phyloP scores from a whole-genome alignment of 345 rosid species.

The Reutealis trisperma region DNA sequence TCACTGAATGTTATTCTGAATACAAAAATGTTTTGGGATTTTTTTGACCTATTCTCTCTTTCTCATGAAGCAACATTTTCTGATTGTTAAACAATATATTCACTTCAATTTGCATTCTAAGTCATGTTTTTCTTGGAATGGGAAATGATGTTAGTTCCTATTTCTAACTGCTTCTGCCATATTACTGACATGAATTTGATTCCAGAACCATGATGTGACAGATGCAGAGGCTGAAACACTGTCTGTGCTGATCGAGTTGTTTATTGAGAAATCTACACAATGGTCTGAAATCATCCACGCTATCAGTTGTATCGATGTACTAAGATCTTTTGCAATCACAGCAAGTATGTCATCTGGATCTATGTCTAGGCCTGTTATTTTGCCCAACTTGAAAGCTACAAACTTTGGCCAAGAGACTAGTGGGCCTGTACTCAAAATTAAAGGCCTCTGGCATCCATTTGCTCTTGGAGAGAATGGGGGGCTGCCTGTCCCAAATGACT shows the following conservation, averaged over 20 bases:
- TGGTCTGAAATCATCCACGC: constrained; percentile 81
- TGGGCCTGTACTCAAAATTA: constrained; percentile 65
- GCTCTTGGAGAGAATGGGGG: constrained; percentile 71
- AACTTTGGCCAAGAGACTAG: constrained; percentile 34
- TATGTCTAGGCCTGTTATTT: constrained; percentile 64
- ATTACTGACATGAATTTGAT: constrained; percentile 25
- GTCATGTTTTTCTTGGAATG: neutral
- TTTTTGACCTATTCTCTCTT: neutral
- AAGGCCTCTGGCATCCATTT: constrained; percentile 93
- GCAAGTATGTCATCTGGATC: constrained; percentile 62
- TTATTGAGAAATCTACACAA: constrained; percentile 70
- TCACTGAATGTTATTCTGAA: constrained; percentile 2
- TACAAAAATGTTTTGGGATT: neutral
- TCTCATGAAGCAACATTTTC: neutral
- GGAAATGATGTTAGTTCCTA: neutral
- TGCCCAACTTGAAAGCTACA: constrained; percentile 47
- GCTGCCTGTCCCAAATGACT: constrained; percentile 76
- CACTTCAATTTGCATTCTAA: neutral
- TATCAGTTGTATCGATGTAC: constrained; percentile 70
- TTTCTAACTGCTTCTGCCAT: constrained; percentile 1
- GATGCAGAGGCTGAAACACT: constrained; percentile 81
- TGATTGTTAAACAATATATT: neutral
- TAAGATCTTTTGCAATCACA: constrained; percentile 70
- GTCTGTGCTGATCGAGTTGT: constrained; percentile 68
- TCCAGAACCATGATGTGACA: constrained; percentile 70